phyloP scores from a whole-genome alignment of 352 stramenopile genomes.

The Pythium myriotylum region DNA sequence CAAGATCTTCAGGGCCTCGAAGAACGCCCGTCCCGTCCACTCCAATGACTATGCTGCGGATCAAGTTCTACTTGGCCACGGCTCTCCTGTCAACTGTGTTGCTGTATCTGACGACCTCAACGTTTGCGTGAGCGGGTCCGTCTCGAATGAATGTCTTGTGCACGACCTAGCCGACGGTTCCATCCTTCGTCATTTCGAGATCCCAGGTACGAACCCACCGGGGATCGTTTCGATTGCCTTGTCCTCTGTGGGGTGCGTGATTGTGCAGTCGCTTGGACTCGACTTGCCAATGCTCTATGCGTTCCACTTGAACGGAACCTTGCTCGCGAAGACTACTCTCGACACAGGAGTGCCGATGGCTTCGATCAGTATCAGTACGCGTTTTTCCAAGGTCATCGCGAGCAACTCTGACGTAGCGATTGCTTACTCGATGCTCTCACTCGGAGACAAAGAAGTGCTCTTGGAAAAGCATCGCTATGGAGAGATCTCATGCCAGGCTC shows the following conservation, averaged over 20 bases:
- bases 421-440: conserved; percentile 47
- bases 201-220: conserved; percentile 48
- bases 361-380: conserved; percentile 55
- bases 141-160: conserved; percentile 64
- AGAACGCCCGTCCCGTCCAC: conserved; percentile 63
- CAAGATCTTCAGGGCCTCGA: conserved; percentile 72
- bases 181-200: conserved; percentile 56
- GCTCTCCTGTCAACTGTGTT: conserved; percentile 62
- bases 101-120: conserved; percentile 70
- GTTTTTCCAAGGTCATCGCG: conserved; percentile 68
- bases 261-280: conserved; percentile 73
- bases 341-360: conserved; percentile 42
- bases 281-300: conserved; percentile 56
- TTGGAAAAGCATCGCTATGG: conserved; percentile 46
- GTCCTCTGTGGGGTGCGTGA: conserved; percentile 65
- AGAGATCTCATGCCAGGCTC: conserved; percentile 56
- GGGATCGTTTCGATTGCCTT: conserved; percentile 60
- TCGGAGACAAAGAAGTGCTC: conserved; percentile 55
- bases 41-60: conserved; percentile 76
- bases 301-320: conserved; percentile 73
- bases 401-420: conserved; percentile 59
- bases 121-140: conserved; percentile 71
- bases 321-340: conserved; percentile 50
- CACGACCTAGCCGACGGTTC: conserved; percentile 69
- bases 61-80: conserved; percentile 76